phyloP scores from a whole-genome alignment of 2,329 filamentous ascomycete genomes.

The Colletotrichum godetiae region DNA sequence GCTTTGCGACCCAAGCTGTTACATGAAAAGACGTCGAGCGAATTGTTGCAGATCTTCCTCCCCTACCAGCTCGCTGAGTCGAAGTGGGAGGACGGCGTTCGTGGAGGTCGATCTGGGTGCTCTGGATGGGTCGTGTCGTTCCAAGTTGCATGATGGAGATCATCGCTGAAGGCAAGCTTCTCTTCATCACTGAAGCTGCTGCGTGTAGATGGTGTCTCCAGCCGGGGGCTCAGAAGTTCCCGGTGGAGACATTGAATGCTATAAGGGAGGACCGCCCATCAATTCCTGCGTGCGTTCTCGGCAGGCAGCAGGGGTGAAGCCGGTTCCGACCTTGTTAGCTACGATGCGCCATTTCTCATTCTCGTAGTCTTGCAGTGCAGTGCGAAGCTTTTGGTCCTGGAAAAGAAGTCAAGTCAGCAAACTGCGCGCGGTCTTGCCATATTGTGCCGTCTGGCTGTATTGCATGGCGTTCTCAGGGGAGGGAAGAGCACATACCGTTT shows the following conservation, averaged over 20 bases:
- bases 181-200: slow-evolving; percentile 50
- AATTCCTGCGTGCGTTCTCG: slow-evolving; percentile 81
- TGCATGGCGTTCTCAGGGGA: neutral
- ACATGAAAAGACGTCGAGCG: slow-evolving; percentile 16
- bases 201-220: slow-evolving; percentile 59
- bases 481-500: slow-evolving; percentile 75
- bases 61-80: slow-evolving; percentile 4
- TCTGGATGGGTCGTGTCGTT: slow-evolving; percentile 26
- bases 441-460: slow-evolving; percentile 38
- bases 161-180: slow-evolving; percentile 31
- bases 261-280: slow-evolving; percentile 56
- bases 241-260: slow-evolving; percentile 67
- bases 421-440: slow-evolving; percentile 28
- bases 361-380: slow-evolving; percentile 85
- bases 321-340: slow-evolving; percentile 88
- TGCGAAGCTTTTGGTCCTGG: slow-evolving; percentile 81
- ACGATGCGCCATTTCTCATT: slow-evolving; percentile 94
- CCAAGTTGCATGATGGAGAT: slow-evolving; percentile 35
- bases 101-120: slow-evolving; percentile 6
- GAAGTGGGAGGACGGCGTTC: slow-evolving; percentile 2
- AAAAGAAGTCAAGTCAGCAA: slow-evolving; percentile 29
- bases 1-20: slow-evolving; percentile 20
- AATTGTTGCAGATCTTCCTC: neutral
- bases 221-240: slow-evolving; percentile 56
- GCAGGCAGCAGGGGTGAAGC: slow-evolving; percentile 89